Evolutionary conservation across 2,329 filamentous ascomycete genomes (phyloP), one percentile per base, ranked within the genome.

Genomic region (Ophiosphaerella herpotricha): DNA sequence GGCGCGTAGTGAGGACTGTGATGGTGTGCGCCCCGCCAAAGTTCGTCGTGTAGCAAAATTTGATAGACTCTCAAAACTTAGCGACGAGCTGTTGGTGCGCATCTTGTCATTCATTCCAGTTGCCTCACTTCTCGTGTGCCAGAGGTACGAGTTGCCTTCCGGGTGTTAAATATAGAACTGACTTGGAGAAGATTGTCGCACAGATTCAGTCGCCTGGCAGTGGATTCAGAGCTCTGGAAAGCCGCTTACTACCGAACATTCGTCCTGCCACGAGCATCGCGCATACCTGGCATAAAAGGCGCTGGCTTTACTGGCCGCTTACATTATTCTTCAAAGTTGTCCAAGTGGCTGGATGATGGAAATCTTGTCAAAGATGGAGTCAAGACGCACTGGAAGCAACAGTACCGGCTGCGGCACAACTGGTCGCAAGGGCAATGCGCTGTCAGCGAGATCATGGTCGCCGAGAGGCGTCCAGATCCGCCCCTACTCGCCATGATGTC

Each of bases 141-240:
- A 86, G 71, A 80, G 81, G 83, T 85, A 74, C 49, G 67, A 55
- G 11, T n/a, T 35, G 5, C 16, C 16, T 13, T 7, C 12, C 7
- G 1, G 7, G 13, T 3, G 5, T n/a, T 9, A 9, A 14, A 26
- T 2, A 18, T 14, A 33, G 33, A 35, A n/a, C 41, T 63, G 5
- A 66, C 39, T 21, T 18, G 8, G 11, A 34, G 5, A 77, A 81
- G 85, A 46, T 80, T 92, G n/a, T 97, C 91, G 2, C 84, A 77
- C 46, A 90, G 89, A 51, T 88, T 96, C 66, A 80, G 85, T 60
- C 80, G 79, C 34, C 81, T 97, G 14, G 82, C 90, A 7, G 81
- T 82, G 46, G 94, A 97, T 72, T 88, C 88, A 0, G 91, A 97
- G 69, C 77, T 97, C 48, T 99, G 94, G 94, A 94, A 93, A 71